These are phyloP conservation scores for Arthrobotrys entomopaga DNA, from an alignment of 2,329 filamentous ascomycete genomes.

Conservation along the genomic window DNA sequence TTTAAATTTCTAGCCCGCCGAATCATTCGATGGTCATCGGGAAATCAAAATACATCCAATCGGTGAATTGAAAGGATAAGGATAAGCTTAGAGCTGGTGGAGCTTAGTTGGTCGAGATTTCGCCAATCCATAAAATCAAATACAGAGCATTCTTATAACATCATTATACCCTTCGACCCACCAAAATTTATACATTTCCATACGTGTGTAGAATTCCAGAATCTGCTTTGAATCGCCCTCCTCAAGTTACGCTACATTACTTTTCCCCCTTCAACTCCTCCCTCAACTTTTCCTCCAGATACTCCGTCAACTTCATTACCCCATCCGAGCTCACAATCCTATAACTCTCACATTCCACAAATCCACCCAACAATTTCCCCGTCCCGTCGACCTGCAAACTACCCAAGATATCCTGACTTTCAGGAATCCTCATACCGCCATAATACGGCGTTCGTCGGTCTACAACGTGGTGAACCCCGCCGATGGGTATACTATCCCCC, in stretches of 20 bases:
- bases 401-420: slow-evolving; percentile 76
- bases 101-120: not conserved
- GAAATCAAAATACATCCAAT: not conserved
- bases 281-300: slow-evolving; percentile 68
- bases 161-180: not conserved
- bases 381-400: slow-evolving; percentile 72
- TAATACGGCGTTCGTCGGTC: slow-evolving; percentile 70
- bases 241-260: too few relatives aligned
- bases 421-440: slow-evolving; percentile 74
- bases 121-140: not conserved
- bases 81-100: not conserved
- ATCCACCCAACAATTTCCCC: slow-evolving; percentile 67
- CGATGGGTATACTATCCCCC: slow-evolving; percentile 66
- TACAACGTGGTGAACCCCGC: slow-evolving; percentile 71
- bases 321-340: slow-evolving; percentile 73
- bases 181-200: too few relatives aligned
- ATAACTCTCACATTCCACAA: slow-evolving; percentile 68
- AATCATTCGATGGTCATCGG: not conserved
- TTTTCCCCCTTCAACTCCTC: slow-evolving; percentile 67
- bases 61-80: not conserved
- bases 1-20: too few relatives aligned
- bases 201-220: too few relatives aligned
- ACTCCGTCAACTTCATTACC: slow-evolving; percentile 70
- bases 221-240: too few relatives aligned
- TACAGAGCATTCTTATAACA: not conserved